phyloP scores from a whole-genome alignment of 75 land plant species.

The Ceratopteris richardii region DNA sequence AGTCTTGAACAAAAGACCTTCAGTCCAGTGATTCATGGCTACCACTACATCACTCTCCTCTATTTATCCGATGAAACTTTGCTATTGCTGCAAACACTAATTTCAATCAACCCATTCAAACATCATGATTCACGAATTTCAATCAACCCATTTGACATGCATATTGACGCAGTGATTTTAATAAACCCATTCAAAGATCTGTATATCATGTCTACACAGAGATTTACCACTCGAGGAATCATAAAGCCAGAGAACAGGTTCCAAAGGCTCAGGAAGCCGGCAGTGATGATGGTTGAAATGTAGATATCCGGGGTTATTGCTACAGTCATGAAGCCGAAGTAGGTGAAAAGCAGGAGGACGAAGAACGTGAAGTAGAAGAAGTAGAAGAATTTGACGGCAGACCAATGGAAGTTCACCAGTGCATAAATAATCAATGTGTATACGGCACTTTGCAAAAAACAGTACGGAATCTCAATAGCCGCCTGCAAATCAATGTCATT shows the following conservation, averaged over 20 bases:
- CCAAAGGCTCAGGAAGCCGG: constrained; percentile 50
- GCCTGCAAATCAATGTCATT: constrained; percentile 25
- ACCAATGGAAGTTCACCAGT: constrained; percentile 48
- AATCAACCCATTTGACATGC: too few species aligned
- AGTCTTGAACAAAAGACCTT: too few species aligned
- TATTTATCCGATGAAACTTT: too few species aligned
- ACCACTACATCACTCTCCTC: too few species aligned
- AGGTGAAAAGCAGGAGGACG: constrained; percentile 36
- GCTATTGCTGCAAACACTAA: too few species aligned
- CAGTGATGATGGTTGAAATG: constrained; percentile 31
- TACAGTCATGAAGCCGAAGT: constrained; percentile 51
- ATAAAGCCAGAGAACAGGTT: constrained; percentile 50
- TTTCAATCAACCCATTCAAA: too few species aligned
- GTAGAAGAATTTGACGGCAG: constrained; percentile 42
- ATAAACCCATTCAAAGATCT: too few species aligned
- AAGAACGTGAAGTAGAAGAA: constrained; percentile 33
- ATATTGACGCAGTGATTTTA: too few species aligned
- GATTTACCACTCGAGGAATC: constrained; percentile 27
- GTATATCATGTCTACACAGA: background rate
- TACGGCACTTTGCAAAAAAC: constrained; percentile 31
- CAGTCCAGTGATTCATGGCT: too few species aligned
- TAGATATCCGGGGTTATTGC: constrained; percentile 40
- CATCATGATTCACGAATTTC: too few species aligned
- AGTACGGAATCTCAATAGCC: constrained; percentile 39
- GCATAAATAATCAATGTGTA: constrained; percentile 42